Evolutionary conservation across 306 rosid genomes (phyloP).

Genomic region (Quercus suber): DNA sequence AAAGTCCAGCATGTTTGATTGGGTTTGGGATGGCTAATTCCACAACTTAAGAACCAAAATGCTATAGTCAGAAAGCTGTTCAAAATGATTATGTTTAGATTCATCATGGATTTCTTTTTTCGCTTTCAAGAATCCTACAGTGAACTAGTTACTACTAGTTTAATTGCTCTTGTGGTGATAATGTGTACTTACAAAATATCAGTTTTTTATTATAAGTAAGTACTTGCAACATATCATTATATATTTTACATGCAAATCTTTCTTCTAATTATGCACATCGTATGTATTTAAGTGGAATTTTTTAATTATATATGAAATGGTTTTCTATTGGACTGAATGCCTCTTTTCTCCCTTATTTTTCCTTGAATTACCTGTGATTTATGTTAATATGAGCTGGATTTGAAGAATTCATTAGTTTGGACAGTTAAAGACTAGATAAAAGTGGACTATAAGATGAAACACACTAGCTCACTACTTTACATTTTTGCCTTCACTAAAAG

Average conservation of each 20-base stretch:
- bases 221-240: background rate
- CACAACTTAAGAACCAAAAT: background rate
- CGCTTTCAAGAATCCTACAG: background rate
- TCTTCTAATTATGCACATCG: background rate
- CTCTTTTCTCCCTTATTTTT: background rate
- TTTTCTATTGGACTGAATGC: background rate
- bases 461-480: background rate
- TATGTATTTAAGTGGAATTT: background rate
- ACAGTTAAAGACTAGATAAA: background rate
- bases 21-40: background rate
- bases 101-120: background rate
- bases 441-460: background rate
- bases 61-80: background rate
- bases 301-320: background rate
- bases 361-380: background rate
- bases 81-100: background rate
- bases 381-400: background rate
- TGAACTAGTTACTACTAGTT: background rate
- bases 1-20: background rate
- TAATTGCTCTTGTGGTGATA: background rate
- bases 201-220: too few relatives aligned
- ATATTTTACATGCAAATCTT: background rate
- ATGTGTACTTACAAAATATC: background rate
- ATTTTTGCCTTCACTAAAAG: background rate
- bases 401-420: background rate